Evolutionary conservation across 805 yeast species (phyloP).

Genomic region (Kluyveromyces aestuarii): DNA sequence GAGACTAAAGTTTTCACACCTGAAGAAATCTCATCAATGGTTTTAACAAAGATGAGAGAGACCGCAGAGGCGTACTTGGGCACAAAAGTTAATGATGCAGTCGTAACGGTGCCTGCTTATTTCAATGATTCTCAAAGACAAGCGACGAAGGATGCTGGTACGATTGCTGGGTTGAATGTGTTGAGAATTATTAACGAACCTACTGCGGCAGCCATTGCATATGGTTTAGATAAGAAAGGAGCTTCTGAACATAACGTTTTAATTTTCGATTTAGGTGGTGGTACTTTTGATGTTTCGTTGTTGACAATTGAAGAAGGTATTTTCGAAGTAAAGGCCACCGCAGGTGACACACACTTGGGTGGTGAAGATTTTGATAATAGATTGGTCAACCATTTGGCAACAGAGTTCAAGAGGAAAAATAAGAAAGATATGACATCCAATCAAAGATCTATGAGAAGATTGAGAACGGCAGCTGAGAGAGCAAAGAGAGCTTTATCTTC

Average conservation of each 20-base stretch:
- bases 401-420: constrained; percentile 92
- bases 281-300: constrained; percentile 94
- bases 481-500: constrained; percentile 97
- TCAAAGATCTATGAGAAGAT: constrained; percentile 94
- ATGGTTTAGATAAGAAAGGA: constrained; percentile 76
- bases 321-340: constrained; percentile 90
- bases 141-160: constrained; percentile 97
- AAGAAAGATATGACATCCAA: constrained; percentile 82
- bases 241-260: constrained; percentile 79
- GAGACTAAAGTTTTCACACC: constrained; percentile 85
- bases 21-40: constrained; percentile 93
- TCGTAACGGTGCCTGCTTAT: constrained; percentile 94
- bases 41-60: constrained; percentile 80
- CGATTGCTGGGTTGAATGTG: constrained; percentile 91
- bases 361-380: constrained; percentile 98
- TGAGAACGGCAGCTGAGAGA: constrained; percentile 97
- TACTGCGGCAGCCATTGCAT: constrained; percentile 95
- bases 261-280: constrained; percentile 95
- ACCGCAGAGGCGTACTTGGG: constrained; percentile 88
- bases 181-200: constrained; percentile 95
- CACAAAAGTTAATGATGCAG: constrained; percentile 75
- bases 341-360: constrained; percentile 70
- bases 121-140: constrained; percentile 97
- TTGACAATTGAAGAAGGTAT: constrained; percentile 92
- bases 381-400: constrained; percentile 81